Evolutionary conservation across 2,329 filamentous ascomycete species (phyloP).

Genomic region (Pezicula radicicola): DNA sequence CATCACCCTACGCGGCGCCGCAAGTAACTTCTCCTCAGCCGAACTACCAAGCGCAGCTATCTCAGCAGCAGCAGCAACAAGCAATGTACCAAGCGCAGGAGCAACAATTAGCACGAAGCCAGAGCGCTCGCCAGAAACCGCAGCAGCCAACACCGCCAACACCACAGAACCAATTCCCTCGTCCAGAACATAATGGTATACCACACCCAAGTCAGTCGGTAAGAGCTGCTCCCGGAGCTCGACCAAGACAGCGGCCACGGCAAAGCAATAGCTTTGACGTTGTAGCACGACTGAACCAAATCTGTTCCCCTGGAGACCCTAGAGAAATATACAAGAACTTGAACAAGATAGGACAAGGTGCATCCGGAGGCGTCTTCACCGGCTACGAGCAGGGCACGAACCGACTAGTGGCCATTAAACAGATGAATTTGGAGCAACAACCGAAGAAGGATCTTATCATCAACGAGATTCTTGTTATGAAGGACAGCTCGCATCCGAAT

Average conservation of each 20-base stretch:
- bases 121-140: slow-evolving; percentile 66
- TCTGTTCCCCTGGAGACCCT: slow-evolving; percentile 88
- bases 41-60: slow-evolving; percentile 58
- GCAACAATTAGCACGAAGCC: slow-evolving; percentile 71
- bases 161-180: slow-evolving; percentile 46
- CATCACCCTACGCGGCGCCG: slow-evolving; percentile 29
- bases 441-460: slow-evolving; percentile 99
- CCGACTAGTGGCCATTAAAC: slow-evolving; percentile 93
- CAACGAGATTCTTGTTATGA: slow-evolving; percentile 99
- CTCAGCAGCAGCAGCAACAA: slow-evolving; percentile 85
- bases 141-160: slow-evolving; percentile 48
- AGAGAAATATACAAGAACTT: slow-evolving; percentile 82
- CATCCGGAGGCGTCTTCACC: slow-evolving; percentile 92
- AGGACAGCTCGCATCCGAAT: slow-evolving; percentile 96
- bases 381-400: slow-evolving; percentile 83
- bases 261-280: slow-evolving; percentile 83
- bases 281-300: slow-evolving; percentile 76
- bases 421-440: slow-evolving; percentile 98
- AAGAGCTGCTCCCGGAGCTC: slow-evolving; percentile 48
- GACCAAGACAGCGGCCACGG: slow-evolving; percentile 74
- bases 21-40: slow-evolving; percentile 28
- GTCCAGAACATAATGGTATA: slow-evolving; percentile 34
- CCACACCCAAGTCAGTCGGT: slow-evolving; percentile 30
- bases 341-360: slow-evolving; percentile 95
- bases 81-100: slow-evolving; percentile 65